Base-by-base conservation (phyloP, 495 filamentous ascomycete genomes). In the Thozetella sp. region DNA sequence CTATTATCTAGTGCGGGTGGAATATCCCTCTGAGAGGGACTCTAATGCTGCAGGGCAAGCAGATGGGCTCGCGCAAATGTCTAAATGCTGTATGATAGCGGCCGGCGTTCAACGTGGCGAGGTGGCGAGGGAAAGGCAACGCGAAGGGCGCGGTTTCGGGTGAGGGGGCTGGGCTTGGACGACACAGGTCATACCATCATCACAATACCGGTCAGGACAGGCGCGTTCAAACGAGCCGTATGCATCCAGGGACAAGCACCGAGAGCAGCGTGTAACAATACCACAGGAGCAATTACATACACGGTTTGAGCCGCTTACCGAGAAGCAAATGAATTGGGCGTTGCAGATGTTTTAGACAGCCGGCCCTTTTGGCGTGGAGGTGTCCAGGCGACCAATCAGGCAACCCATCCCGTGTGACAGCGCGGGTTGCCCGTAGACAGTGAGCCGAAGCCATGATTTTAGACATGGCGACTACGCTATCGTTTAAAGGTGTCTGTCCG, bases 61-160 rank as follows among this genome's bases (percentile, higher is more conserved):
- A 37, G 30, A 15, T 37, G 30, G 30, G 15, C 30, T 37, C 15
- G 6, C 30, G 30, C 30, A 37, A 37, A 37, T 37, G 43, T 48
- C 43, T 48, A n/a, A n/a, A 48, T 48, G 43, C 20, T 48, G 43
- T 48, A 48, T 48, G 6, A 48, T 48, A 48, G 43, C n/a, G 43
- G 43, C 20, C 43, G 43, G 43, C 43, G 43, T 48, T 48, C 43
- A 48, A 20, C 12, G 43, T 48, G n/a, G n/a, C 43, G 6, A 9
- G 43, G 43, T 48, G 43, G n/a, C 43, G 43, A 19, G 11, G 43
- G 43, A 37, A 15, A 37, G 30, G 30, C 30, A 37, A 37, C 6
- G 30, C 30, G 30, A 20, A 48, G 20, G 43, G n/a, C n/a, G n/a
- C n/a, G n/a, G n/a, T n/a, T n/a, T n/a, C n/a, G n/a, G n/a, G n/a